These are phyloP conservation scores for Candida ulmi DNA, from an alignment of 805 yeast genomes.

Conservation along the genomic window DNA sequence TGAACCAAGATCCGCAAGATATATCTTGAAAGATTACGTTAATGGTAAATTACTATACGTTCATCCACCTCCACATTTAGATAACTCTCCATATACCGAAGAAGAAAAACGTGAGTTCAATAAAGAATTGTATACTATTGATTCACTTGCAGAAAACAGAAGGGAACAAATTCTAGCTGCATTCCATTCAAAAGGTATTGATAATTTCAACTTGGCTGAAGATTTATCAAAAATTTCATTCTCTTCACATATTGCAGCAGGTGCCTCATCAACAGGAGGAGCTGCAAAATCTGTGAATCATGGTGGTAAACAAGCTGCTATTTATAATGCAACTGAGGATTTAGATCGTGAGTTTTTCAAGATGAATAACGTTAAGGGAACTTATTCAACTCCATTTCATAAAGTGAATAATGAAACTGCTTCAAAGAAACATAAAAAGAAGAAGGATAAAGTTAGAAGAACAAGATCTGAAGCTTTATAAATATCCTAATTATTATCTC, in stretches of 20 bases:
- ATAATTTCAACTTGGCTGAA: constrained; percentile 55
- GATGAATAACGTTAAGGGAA: constrained; percentile 59
- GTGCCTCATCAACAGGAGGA: no score
- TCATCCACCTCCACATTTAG: constrained; percentile 79
- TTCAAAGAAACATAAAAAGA: constrained; percentile 63
- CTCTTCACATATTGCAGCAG: constrained; percentile 66
- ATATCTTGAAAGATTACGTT: constrained; percentile 89
- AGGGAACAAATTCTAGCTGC: constrained; percentile 66
- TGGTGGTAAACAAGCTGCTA: constrained; percentile 81
- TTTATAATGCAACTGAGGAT: constrained; percentile 73
- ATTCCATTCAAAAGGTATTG: constrained; percentile 49
- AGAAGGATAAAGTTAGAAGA: constrained; percentile 45
- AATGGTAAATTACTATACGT: constrained; percentile 82
- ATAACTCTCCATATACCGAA: constrained; percentile 43
- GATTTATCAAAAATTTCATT: constrained; percentile 73
- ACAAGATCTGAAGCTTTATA: constrained; percentile 5
- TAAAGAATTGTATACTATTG: constrained; percentile 61
- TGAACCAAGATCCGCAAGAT: constrained; percentile 90
- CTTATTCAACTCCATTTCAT: constrained; percentile 71
- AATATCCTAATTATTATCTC: no score
- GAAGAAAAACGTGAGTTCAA: constrained; percentile 66
- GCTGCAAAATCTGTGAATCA: constrained; percentile 52
- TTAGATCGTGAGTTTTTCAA: constrained; percentile 83
- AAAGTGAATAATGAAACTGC: constrained; percentile 27
- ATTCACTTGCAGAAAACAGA: constrained; percentile 65